Conservation (phyloP, 1,139 yeast species). For the Candida labiduridarum region DNA sequence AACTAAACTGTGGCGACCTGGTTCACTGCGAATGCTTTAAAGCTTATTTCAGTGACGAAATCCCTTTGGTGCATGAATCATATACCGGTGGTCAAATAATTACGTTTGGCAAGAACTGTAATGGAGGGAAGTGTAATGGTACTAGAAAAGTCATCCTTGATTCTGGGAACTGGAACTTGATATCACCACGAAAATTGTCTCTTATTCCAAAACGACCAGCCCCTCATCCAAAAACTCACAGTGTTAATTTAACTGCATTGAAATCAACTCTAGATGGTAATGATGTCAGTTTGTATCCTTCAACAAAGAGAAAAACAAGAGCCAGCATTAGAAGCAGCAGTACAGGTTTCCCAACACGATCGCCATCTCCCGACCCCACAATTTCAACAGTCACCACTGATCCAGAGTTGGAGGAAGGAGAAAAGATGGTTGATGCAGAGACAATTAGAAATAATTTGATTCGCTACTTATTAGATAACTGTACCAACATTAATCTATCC, state of each 20-base stretch:
- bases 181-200: neutral
- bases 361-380: conserved; percentile 24
- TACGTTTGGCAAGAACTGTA: conserved; percentile 8
- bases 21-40: conserved; percentile 42
- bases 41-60: conserved; percentile 8
- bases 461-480: conserved; percentile 27
- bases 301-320: neutral
- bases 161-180: conserved; percentile 11
- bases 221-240: conserved; percentile 7
- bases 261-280: conserved; percentile 8
- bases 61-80: conserved; percentile 10
- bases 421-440: conserved; percentile 26
- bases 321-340: neutral
- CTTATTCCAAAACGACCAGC: conserved; percentile 13
- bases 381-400: conserved; percentile 21
- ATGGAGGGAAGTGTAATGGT: conserved; percentile 9
- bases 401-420: conserved; percentile 10
- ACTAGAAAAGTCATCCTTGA: conserved; percentile 9
- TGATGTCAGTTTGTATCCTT: neutral
- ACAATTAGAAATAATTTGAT: conserved; percentile 32
- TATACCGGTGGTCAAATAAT: conserved; percentile 4
- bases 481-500: conserved; percentile 26
- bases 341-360: conserved; percentile 8
- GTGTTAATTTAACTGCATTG: conserved; percentile 10
- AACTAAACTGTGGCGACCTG: conserved; percentile 40